These are phyloP conservation scores for Fusarium penzigii DNA, from an alignment of 2,329 filamentous ascomycete genomes.

Conservation along the genomic window DNA sequence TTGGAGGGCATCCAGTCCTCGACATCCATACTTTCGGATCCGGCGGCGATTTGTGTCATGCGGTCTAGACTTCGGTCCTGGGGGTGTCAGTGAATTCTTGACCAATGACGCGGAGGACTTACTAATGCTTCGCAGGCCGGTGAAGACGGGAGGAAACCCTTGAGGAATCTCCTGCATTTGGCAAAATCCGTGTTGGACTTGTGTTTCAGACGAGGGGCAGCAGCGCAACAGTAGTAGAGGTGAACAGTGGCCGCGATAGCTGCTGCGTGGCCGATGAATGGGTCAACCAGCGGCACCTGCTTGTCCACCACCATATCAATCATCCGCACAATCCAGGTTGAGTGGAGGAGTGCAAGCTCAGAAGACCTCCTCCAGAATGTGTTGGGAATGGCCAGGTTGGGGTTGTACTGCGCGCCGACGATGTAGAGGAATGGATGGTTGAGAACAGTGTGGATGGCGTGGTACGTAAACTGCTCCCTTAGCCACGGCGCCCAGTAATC, in stretches of 20 bases:
- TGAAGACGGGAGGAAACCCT: constrained; percentile 49
- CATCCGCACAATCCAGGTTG: constrained; percentile 55
- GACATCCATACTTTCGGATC: constrained; percentile 47
- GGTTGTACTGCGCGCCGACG: constrained; percentile 51
- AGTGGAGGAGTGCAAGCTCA: constrained; percentile 51
- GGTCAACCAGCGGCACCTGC: constrained; percentile 49
- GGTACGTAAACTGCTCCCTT: constrained; percentile 55
- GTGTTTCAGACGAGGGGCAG: constrained; percentile 48
- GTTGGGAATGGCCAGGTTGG: constrained; percentile 53
- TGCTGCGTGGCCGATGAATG: constrained; percentile 52
- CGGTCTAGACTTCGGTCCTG: constrained; percentile 51
- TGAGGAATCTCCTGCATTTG: constrained; percentile 51
- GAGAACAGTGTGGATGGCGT: constrained; percentile 50
- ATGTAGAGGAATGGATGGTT: constrained; percentile 58
- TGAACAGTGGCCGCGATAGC: constrained; percentile 56
- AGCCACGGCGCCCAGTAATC: constrained; percentile 55
- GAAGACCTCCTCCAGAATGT: constrained; percentile 55
- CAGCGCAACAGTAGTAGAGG: constrained; percentile 54
- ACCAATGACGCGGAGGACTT: constrained; percentile 15
- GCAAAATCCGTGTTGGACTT: constrained; percentile 54
- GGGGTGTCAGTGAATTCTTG: constrained; percentile 5
- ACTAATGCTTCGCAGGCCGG: constrained; percentile 48
- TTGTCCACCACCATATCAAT: constrained; percentile 56
- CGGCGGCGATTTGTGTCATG: constrained; percentile 51
- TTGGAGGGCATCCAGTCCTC: constrained; percentile 55